phyloP scores from a whole-genome alignment of 1,139 yeast species.

The Nakaseomyces kungkrabaensis region DNA sequence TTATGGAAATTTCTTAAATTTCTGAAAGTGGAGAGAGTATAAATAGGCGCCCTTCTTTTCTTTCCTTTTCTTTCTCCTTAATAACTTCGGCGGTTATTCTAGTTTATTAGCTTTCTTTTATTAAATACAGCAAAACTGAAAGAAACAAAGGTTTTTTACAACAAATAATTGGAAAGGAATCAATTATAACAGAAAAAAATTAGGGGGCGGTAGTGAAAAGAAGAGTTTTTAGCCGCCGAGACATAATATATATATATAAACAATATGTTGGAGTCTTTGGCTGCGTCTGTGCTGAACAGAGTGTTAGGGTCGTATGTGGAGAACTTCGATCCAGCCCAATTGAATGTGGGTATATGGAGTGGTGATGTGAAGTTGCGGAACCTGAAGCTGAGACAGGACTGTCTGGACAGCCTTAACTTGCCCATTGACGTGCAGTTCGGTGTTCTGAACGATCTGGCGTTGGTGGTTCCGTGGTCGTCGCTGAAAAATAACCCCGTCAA shows the following conservation, averaged over 20 bases:
- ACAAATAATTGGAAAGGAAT: too few species aligned
- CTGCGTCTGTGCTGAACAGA: conserved; percentile 40
- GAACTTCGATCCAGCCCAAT: conserved; percentile 87
- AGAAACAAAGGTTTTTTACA: too few species aligned
- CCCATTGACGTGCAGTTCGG: conserved; percentile 91
- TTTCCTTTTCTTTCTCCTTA: neutral
- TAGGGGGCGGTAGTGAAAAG: too few species aligned
- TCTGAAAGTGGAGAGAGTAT: neutral
- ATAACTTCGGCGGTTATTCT: too few species aligned
- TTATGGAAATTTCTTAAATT: neutral
- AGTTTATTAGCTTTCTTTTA: too few species aligned
- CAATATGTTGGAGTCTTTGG: conserved; percentile 41
- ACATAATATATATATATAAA: too few species aligned
- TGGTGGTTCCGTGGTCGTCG: conserved; percentile 96
- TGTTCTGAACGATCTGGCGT: conserved; percentile 75
- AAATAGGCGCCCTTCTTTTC: neutral
- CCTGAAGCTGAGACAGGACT: conserved; percentile 58
- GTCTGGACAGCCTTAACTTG: conserved; percentile 72
- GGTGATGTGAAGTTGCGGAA: conserved; percentile 88
- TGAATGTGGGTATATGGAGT: conserved; percentile 94
- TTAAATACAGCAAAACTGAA: too few species aligned
- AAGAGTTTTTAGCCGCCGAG: too few species aligned
- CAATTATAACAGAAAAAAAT: too few species aligned
- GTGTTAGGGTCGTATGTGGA: conserved; percentile 62
- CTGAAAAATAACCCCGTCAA: conserved; percentile 88